A percentile compares a stretch with the other conserved stretches of the same genome.
phyloP scores from a whole-genome alignment of 192 early-diverging fungal genomes.

The Gryganskiella cystojenkinii region DNA sequence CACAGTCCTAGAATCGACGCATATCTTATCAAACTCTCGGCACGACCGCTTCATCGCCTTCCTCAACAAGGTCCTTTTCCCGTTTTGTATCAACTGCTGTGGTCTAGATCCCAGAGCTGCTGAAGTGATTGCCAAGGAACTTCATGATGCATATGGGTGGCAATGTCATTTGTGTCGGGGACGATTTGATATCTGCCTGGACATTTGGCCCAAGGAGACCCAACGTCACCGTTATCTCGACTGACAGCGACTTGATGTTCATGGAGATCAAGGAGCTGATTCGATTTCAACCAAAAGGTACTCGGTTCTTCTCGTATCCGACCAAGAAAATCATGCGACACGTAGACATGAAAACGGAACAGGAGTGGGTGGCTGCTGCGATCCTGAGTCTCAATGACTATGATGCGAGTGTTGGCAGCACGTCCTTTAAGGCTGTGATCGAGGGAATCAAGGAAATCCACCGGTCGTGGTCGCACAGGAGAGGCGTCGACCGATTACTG shows the following conservation, averaged over 20 bases:
- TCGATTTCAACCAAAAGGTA: constrained; percentile 15
- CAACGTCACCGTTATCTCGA: constrained; percentile 15
- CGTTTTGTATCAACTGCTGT: constrained; percentile 13
- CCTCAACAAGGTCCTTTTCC: constrained; percentile 14
- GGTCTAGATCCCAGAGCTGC: constrained; percentile 21
- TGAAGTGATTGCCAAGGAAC: constrained; percentile 9
- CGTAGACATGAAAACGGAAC: constrained; percentile 14
- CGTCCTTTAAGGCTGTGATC: constrained; percentile 18
- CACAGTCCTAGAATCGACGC: constrained; percentile 10
- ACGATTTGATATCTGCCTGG: constrained; percentile 19
- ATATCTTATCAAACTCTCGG: constrained; percentile 12
- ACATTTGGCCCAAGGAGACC: constrained; percentile 8
- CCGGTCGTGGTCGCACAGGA: too few species aligned
- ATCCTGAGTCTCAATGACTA: constrained; percentile 25
- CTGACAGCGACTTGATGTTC: constrained; percentile 25
- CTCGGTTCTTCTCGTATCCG: constrained; percentile 12
- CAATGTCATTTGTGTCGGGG: constrained; percentile 11
- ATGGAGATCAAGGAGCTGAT: constrained; percentile 15
- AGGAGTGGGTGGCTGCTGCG: constrained; percentile 23
- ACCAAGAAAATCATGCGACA: constrained; percentile 3
- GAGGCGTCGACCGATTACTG: too few species aligned
- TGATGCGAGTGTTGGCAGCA: constrained; percentile 22
- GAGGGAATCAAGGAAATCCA: constrained; percentile 2
- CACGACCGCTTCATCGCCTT: constrained; percentile 11
- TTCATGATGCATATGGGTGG: constrained; percentile 20